Percentiles rank a stretch among this genome's conserved stretches.
These are phyloP conservation scores for Tylopilus orsonianus DNA, from an alignment of 1,284 basidiomycete genomes.

Conservation along the genomic window DNA sequence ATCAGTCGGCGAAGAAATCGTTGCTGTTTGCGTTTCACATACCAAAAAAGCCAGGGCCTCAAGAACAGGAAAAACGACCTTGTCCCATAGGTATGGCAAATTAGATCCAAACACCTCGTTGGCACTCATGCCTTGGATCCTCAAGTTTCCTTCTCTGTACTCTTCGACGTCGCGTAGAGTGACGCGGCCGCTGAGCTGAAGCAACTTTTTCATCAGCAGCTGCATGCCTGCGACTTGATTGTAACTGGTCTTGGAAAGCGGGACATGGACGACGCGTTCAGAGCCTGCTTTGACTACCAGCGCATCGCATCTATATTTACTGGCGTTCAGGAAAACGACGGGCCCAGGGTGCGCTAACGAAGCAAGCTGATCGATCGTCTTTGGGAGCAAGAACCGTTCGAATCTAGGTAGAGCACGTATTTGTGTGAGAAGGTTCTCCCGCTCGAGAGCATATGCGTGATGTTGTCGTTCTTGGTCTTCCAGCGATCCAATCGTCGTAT, in stretches of 20 bases:
- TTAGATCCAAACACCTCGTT: not conserved
- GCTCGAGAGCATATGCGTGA: not conserved
- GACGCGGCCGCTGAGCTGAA: not conserved
- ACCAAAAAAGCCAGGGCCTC: conserved; percentile 6
- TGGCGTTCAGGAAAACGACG: conserved; percentile 4
- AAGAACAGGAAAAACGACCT: conserved; percentile 8
- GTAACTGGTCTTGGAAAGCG: not conserved
- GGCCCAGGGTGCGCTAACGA: not conserved
- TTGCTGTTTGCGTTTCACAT: not conserved
- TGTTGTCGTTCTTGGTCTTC: not conserved
- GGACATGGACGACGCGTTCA: not conserved
- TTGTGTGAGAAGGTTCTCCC: not conserved
- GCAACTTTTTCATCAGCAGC: not conserved
- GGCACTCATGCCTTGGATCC: not conserved
- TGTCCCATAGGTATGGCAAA: conserved; percentile 2
- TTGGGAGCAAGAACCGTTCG: conserved; percentile 2
- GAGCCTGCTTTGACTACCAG: not conserved
- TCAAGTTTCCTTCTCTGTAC: no score
- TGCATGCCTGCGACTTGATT: not conserved
- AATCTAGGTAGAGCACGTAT: conserved; percentile 2
- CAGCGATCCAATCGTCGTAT: not conserved
- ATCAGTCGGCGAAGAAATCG: not conserved
- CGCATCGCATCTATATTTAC: not conserved
- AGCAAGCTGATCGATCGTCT: conserved; percentile 2
- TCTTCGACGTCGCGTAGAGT: not conserved